Percentiles rank a stretch among this genome's conserved stretches.
Evolutionary conservation across 257 asterid species (phyloP).

Genomic region (Penstemon eatonii): DNA sequence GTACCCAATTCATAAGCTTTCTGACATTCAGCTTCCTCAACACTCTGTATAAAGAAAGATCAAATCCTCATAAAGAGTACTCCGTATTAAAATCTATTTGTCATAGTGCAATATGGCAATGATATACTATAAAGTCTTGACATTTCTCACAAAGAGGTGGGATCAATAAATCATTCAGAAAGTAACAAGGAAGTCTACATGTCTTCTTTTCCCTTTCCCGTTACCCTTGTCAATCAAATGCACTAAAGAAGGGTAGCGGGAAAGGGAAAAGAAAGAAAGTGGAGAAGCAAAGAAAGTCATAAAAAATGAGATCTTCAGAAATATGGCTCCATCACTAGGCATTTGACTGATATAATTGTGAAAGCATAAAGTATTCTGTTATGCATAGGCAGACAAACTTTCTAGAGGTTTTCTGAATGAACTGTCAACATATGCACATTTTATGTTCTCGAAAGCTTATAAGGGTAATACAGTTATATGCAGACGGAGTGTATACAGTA

Average conservation of each 20-base stretch:
- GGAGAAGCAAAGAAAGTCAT: not conserved
- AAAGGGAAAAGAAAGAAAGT: not conserved
- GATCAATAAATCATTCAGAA: too few relatives aligned
- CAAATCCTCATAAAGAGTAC: not conserved
- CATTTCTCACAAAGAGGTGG: too few relatives aligned
- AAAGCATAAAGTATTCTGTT: not conserved
- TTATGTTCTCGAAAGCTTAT: not conserved
- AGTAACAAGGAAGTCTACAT: too few relatives aligned
- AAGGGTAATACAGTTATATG: not conserved
- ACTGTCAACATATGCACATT: not conserved
- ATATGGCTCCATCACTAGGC: not conserved
- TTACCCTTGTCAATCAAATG: not conserved
- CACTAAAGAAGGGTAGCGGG: not conserved
- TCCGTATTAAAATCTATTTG: not conserved
- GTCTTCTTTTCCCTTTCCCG: too few relatives aligned
- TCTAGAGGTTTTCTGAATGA: not conserved
- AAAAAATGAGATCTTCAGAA: not conserved
- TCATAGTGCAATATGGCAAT: not conserved
- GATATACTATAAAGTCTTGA: too few relatives aligned
- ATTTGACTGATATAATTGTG: not conserved
- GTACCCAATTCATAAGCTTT: conserved; percentile 84
- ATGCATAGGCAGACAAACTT: not conserved
- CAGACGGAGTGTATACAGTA: not conserved
- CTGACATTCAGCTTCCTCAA: conserved; percentile 97
- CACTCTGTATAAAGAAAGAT: conserved; percentile 53